These are phyloP conservation scores for Diaporthe citri DNA, from an alignment of 2,329 filamentous ascomycete genomes.

Conservation along the genomic window DNA sequence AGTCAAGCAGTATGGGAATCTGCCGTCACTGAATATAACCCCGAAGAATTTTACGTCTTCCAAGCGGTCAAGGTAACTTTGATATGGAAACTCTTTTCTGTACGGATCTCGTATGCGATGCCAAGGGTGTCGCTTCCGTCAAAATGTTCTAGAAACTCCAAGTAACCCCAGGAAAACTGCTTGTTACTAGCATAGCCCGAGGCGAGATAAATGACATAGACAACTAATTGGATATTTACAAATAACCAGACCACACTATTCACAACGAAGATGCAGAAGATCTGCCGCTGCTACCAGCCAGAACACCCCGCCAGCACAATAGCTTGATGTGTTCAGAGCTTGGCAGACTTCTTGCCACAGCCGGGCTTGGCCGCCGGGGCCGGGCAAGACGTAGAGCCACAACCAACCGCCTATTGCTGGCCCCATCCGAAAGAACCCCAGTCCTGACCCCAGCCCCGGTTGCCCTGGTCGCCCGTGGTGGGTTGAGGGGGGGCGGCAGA, in stretches of 20 bases:
- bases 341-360: background rate
- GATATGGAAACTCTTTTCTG: background rate
- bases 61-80: background rate
- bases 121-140: background rate
- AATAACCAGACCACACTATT: background rate
- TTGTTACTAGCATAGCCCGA: no score
- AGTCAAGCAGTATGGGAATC: background rate
- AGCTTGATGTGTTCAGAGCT: background rate
- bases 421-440: conserved; percentile 19
- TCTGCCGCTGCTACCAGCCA: background rate
- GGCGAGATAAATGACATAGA: background rate
- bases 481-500: conserved; percentile 24
- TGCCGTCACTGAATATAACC: background rate
- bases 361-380: background rate
- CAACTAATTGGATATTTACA: conserved; percentile 15
- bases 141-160: background rate
- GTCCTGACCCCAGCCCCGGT: conserved; percentile 17
- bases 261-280: background rate
- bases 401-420: background rate
- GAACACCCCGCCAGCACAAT: background rate
- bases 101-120: background rate
- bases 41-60: rapidly evolving
- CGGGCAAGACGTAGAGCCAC: background rate
- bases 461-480: background rate
- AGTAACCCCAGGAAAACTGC: no score